Evolutionary conservation across 495 filamentous ascomycete species (phyloP).

Genomic region (Collariella sp.): DNA sequence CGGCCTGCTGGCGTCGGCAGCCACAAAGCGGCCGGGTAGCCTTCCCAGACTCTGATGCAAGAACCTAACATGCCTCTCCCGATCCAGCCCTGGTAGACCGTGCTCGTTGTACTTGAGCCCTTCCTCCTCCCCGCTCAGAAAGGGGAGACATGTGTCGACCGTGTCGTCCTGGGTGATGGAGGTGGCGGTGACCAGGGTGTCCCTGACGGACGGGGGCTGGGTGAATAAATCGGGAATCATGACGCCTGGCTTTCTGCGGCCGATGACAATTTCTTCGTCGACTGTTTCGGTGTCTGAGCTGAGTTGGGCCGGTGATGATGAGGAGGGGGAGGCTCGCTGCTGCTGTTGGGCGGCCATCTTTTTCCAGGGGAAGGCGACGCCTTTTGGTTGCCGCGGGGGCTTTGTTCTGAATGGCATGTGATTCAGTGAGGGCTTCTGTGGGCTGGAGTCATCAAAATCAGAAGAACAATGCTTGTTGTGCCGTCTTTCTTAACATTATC

Average conservation of each 20-base stretch:
- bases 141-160: conserved; percentile 58
- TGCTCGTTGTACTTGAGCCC: conserved; percentile 46
- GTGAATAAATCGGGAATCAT: conserved; percentile 60
- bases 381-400: conserved; percentile 11
- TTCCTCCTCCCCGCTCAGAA: conserved; percentile 45
- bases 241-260: background rate
- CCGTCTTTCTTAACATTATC: conserved; percentile 4
- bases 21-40: conserved; percentile 57
- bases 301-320: background rate
- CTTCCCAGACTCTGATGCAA: conserved; percentile 54
- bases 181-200: conserved; percentile 59
- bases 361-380: conserved; percentile 12
- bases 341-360: conserved; percentile 2
- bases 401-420: conserved; percentile 14
- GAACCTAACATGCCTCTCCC: conserved; percentile 65
- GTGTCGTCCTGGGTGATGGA: conserved; percentile 60
- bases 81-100: conserved; percentile 66
- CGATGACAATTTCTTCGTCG: conserved; percentile 17
- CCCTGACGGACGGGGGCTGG: conserved; percentile 52
- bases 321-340: background rate
- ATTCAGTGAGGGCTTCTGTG: background rate
- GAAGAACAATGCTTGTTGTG: conserved; percentile 5
- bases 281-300: conserved; percentile 9
- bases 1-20: conserved; percentile 72
- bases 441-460: background rate